Evolutionary conservation across 1,284 basidiomycete species (phyloP), one percentile per base, ranked within the genome.

Genomic region (Sphagnurus paluster): DNA sequence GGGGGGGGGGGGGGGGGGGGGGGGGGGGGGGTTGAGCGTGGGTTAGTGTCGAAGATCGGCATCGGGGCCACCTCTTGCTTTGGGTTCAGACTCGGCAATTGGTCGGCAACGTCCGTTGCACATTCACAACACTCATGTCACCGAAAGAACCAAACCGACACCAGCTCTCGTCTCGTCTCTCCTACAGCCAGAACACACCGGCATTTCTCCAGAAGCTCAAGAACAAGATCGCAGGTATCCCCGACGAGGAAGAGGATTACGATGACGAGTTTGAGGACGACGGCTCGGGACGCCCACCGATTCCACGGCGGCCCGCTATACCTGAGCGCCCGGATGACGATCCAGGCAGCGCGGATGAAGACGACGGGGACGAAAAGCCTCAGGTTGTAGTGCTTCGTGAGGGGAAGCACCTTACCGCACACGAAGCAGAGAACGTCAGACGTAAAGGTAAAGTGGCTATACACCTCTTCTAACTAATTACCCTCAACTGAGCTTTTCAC

Each of bases 311-410:
- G 21, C 86, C 85, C 33, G 65, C 80, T n/a, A 85, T 87, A 19
- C 84, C 86, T 16, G 73, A 82, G 55, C 76, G 87, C 25, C 84
- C 84, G 0, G 79, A 75, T 20, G 81, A 83, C 50, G 81, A 91
- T 54, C 82, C 80, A 33, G 87, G 87, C 35, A 87, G 83, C 57
- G 82, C 74, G 16, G 82, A 82, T 50, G 91, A 91, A 46, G 87
- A 91, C 41, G 77, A 76, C 14, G 80, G 65, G 0, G 91, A 93
- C 55, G 91, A 94, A 66, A 83, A 78, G 54, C 91, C 91, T 6
- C 87, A 90, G 62, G 81, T 94, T 2, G 88, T 94, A 1, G 91
- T 94, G 7, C 63, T 94, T 55, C 89, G 79, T 60, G 80, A 87
- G 56, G 91, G 91, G 21, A 92, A 90, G 59, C 92, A 94, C 68